phyloP scores from a whole-genome alignment of 2,329 filamentous ascomycete species.

The Cercospora sp. region DNA sequence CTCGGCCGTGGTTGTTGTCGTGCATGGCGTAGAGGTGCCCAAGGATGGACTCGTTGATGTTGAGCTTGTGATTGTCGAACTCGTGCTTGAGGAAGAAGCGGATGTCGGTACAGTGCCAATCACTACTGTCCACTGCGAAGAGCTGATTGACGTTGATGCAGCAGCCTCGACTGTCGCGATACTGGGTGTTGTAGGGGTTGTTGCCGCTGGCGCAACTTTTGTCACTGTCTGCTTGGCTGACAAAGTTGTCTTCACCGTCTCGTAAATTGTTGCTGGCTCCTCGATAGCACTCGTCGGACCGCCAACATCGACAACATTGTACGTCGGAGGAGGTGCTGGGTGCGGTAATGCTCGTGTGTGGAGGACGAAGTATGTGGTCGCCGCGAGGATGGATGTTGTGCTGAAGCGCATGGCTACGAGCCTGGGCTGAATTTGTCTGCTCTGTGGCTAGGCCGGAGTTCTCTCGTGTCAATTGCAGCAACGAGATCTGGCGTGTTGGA shows the following conservation, averaged over 20 bases:
- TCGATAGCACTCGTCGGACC: slow-evolving; percentile 24
- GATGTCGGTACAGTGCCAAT: neutral
- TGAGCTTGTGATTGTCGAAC: slow-evolving; percentile 2
- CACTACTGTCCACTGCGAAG: slow-evolving; percentile 9
- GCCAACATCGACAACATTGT: slow-evolving; percentile 38
- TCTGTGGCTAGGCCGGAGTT: slow-evolving; percentile 1
- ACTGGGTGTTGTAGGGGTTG: slow-evolving; percentile 12
- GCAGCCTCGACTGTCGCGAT: neutral
- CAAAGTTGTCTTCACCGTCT: slow-evolving; percentile 28
- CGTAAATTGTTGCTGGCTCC: slow-evolving; percentile 28
- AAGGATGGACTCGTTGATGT: neutral
- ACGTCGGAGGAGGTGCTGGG: slow-evolving; percentile 31
- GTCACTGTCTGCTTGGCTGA: slow-evolving; percentile 18
- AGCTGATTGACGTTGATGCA: slow-evolving; percentile 12
- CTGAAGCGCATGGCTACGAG: slow-evolving; percentile 23
- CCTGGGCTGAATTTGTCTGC: neutral
- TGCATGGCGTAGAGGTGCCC: neutral
- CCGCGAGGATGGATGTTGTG: slow-evolving; percentile 19
- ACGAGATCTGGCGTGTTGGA: slow-evolving; percentile 4
- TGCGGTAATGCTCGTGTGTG: slow-evolving; percentile 33
- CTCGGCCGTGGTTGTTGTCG: neutral
- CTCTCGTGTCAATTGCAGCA: neutral
- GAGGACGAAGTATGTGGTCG: slow-evolving; percentile 30
- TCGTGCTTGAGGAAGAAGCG: neutral
- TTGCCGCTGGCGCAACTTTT: slow-evolving; percentile 15